Evolutionary conservation across 2,329 filamentous ascomycete species (phyloP), one percentile per base, ranked within the genome.

Genomic region (Saccharata proteae): DNA sequence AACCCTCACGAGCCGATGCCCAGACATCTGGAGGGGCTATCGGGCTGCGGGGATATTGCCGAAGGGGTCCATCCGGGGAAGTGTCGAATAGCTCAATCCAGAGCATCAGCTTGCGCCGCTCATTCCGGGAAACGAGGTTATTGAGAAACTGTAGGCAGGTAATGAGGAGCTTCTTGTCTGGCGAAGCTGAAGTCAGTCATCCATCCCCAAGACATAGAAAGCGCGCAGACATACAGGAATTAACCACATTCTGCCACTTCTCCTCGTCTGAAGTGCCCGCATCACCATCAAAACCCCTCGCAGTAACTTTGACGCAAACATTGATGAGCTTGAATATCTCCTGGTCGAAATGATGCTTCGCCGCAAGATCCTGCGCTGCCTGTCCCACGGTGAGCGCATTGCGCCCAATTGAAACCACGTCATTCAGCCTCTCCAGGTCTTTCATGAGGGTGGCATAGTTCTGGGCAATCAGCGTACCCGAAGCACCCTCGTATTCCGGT

Each of bases 61-160:
- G 33, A 14, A 51, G 44, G 29, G 52, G 51, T 24, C 52, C 52
- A 29, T 61, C 57, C 5, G 57, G 47, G 12, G 68, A 62, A 38
- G 68, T 69, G 30, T 75, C 74, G 42, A 78, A 78, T 2, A 78
- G 57, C 47, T 74, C 69, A 21, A 77, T 53, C 73, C 73, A 78
- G 3, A 78, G 60, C 43, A 75, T 70, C 42, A 77, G 60, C 44
- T 78, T 77, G 22, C 71, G 59, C 37, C 72, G 64, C 51, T 78
- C 73, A 41, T 78, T 78, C 38, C 73, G 67, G 45, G 73, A 72
- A 27, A 75, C 71, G 29, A 77, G 65, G 40, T 77, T 77, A 52
- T 77, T 74, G 34, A 77, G 52, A 40, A 75, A 76, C 45, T 77
- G 74, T n/a, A 78, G 58, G 38, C 69, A 71, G 3, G 71, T 75